These are phyloP conservation scores for Trichophaea hybrida DNA, from an alignment of 2,329 filamentous ascomycete species.

Conservation along the genomic window DNA sequence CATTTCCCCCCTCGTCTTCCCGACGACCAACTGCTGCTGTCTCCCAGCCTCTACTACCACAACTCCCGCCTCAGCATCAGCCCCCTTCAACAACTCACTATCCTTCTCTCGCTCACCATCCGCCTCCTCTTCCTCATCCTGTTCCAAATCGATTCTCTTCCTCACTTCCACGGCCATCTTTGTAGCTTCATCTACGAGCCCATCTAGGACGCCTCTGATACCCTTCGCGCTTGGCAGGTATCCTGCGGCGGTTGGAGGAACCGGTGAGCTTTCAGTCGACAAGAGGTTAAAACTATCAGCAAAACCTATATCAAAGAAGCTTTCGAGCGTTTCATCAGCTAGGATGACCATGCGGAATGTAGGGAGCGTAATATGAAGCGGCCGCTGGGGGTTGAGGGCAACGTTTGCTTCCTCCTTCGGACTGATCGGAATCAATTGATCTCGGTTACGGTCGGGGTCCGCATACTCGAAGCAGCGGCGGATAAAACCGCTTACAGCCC, in stretches of 20 bases:
- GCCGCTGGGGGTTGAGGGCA: conserved; percentile 82
- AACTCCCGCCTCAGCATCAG: conserved; percentile 44
- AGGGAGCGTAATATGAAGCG: conserved; percentile 85
- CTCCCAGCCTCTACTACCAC: neutral
- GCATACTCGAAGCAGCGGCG: conserved; percentile 95
- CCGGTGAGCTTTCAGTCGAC: conserved; percentile 33
- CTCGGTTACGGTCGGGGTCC: conserved; percentile 59
- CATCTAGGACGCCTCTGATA: conserved; percentile 82
- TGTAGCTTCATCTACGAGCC: conserved; percentile 95
- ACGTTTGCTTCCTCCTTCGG: conserved; percentile 49
- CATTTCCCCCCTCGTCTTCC: neutral
- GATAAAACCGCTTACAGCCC: conserved; percentile 90
- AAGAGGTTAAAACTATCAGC: conserved; percentile 82
- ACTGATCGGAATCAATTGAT: conserved; percentile 30
- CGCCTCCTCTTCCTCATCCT: conserved; percentile 52
- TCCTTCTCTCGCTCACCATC: conserved; percentile 48
- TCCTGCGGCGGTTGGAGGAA: conserved; percentile 35
- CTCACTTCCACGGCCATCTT: conserved; percentile 85
- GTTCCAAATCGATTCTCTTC: conserved; percentile 72
- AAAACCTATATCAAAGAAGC: conserved; percentile 95
- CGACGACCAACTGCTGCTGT: neutral
- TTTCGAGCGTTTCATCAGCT: conserved; percentile 85
- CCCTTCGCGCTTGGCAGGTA: conserved; percentile 45
- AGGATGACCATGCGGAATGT: conserved; percentile 98
- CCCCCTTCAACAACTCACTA: conserved; percentile 56